phyloP scores from a whole-genome alignment of 2,329 filamentous ascomycete species.

The Hirsutella thompsonii region DNA sequence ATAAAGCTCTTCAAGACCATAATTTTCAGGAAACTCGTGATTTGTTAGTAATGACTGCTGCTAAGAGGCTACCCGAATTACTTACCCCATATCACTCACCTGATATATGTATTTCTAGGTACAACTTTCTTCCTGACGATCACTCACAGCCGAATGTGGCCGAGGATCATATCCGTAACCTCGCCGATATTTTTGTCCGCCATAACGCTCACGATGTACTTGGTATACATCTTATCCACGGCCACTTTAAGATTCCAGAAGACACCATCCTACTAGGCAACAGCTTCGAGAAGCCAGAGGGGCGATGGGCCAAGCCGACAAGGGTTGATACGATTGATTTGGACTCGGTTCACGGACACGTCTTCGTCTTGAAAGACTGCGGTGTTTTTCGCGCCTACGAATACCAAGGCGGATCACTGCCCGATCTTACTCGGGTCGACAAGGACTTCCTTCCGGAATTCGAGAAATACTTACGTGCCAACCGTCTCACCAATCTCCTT shows the following conservation, averaged over 20 bases:
- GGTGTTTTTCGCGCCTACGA: neutral
- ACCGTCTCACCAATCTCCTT: neutral
- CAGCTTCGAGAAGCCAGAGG: neutral
- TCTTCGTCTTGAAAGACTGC: neutral
- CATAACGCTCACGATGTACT: neutral
- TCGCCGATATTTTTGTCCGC: neutral
- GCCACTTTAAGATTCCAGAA: constrained; percentile 1
- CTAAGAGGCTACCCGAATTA: too few species aligned
- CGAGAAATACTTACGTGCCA: neutral
- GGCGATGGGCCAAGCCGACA: neutral
- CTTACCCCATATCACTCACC: too few species aligned
- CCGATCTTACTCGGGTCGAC: neutral
- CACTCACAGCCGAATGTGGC: neutral
- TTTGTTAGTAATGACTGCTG: too few species aligned
- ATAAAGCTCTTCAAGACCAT: too few species aligned
- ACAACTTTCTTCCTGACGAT: neutral
- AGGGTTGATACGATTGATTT: neutral
- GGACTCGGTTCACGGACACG: neutral
- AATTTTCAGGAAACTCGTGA: too few species aligned
- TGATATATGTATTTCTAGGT: too few species aligned
- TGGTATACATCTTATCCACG: constrained; percentile 2
- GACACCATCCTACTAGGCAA: neutral
- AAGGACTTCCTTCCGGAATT: neutral
- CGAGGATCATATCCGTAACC: constrained; percentile 1
- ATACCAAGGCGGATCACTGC: neutral